phyloP scores from a whole-genome alignment of 2,329 filamentous ascomycete genomes.

The Ophiognomonia clavigignenti-juglandacearum region DNA sequence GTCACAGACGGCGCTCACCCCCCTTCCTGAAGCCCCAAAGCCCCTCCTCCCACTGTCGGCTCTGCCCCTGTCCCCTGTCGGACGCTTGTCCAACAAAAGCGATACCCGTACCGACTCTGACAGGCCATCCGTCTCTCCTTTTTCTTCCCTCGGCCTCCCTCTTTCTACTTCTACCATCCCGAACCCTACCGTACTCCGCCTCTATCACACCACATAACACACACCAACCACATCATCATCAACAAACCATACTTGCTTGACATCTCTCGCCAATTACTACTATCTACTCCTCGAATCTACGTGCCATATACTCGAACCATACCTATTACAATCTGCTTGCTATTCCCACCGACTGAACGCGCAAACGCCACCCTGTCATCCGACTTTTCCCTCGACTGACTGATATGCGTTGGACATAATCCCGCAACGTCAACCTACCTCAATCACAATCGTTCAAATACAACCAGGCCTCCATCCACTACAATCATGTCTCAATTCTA shows the following conservation, averaged over 20 bases:
- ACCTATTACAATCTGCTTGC: too few relatives aligned
- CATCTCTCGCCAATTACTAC: background rate
- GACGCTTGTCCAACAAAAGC: constrained; percentile 12
- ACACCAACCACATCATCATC: background rate
- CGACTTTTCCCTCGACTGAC: background rate
- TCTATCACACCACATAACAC: background rate
- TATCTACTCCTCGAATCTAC: background rate
- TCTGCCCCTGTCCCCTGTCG: constrained; percentile 8
- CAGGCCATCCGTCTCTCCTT: constrained; percentile 5
- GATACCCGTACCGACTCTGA: constrained; percentile 2
- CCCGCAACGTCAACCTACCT: too few relatives aligned
- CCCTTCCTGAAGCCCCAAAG: constrained; percentile 3
- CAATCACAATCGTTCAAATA: background rate
- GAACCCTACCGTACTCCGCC: constrained; percentile 7
- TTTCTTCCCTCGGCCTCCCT: constrained; percentile 3
- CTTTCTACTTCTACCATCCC: constrained; percentile 14
- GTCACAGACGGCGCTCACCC: background rate
- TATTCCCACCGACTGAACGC: too few relatives aligned
- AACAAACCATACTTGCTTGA: too few relatives aligned
- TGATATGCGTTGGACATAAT: background rate
- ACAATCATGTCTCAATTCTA: constrained; percentile 58
- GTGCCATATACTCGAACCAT: too few relatives aligned
- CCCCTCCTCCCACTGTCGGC: background rate
- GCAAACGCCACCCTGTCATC: too few relatives aligned
- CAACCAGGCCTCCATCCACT: background rate